Evolutionary conservation across 2,329 filamentous ascomycete species (phyloP), one percentile per base, ranked within the genome.

Genomic region (Phialophora tarda): DNA sequence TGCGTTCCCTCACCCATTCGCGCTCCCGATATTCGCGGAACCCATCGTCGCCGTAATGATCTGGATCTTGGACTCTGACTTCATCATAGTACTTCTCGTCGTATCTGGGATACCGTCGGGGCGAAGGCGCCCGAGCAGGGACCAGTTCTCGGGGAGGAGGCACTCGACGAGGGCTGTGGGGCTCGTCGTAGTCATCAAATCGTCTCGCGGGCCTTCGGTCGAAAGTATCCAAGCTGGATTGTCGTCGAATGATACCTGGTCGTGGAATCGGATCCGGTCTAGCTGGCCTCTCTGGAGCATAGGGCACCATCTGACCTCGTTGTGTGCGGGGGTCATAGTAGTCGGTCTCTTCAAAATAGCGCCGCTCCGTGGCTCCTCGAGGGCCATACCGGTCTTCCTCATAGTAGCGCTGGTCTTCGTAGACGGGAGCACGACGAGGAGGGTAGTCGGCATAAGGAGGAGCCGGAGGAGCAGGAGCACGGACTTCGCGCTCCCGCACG

Each of bases 151-250:
- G 12, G 79, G 80, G 58, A 80, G 81, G 70, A 79, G 80, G 58
- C 79, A 81, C 69, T 55, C 71, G 63, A n/a, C 62, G 65, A 80
- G 77, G 65, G 82, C 71, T 66, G 50, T 75, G 72, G 26, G 68
- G 69, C 68, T 77, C 76, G 50, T 77, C 77, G 55, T 72, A 74
- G 64, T 75, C 69, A 23, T 79, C 74, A 67, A 84, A 84, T 53
- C 85, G 83, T 34, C 84, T 82, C 62, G 83, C 73, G 1, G 91
- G 89, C 30, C 88, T 88, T 57, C 93, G 88, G 78, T 97, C 93
- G 75, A 92, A 97, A 0, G 91, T 96, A 77, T 97, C 93, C 47
- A 97, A 83, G 60, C 92, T 96, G 14, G 92, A 96, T 77, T 96
- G 93, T 51, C 93, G 87, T 65, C 93, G 87, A 59, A 95, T 75